These are phyloP conservation scores for Glomus cerebriforme DNA, from an alignment of 192 early-diverging fungal species.

Conservation along the genomic window DNA sequence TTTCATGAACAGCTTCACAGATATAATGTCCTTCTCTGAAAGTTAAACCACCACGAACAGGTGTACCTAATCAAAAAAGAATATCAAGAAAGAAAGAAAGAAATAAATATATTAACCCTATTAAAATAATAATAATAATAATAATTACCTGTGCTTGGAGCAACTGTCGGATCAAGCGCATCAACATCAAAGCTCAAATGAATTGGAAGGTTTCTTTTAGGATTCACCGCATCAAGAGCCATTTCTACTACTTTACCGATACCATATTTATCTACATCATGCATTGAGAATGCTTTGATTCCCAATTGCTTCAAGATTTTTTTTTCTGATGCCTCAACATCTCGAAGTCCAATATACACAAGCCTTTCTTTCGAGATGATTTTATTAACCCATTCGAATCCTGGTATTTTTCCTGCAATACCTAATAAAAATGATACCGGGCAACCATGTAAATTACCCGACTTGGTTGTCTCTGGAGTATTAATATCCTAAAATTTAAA, in stretches of 20 bases:
- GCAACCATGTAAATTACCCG: constrained; percentile 96
- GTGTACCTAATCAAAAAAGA: constrained; percentile 65
- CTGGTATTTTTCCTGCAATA: constrained; percentile 63
- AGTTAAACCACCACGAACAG: constrained; percentile 90
- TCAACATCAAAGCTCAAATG: constrained; percentile 96
- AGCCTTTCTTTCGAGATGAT: constrained; percentile 80
- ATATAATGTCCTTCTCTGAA: constrained; percentile 98
- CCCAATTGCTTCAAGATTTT: constrained; percentile 74
- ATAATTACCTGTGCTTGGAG: constrained; percentile 76
- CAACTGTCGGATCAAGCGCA: constrained; percentile 91
- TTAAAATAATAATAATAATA: neutral
- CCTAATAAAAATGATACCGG: constrained; percentile 89
- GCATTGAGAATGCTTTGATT: constrained; percentile 96
- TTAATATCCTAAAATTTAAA: constrained; percentile 72
- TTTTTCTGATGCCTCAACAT: constrained; percentile 90
- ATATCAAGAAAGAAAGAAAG: neutral
- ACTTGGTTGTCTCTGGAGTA: constrained; percentile 82
- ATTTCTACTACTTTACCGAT: constrained; percentile 92
- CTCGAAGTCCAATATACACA: constrained; percentile 95
- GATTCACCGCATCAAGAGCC: constrained; percentile 88
- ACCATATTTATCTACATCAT: constrained; percentile 92
- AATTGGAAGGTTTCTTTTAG: constrained; percentile 69
- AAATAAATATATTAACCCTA: too few relatives aligned
- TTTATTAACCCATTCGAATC: constrained; percentile 81
- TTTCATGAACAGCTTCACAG: constrained; percentile 86